Conservation (phyloP, 2,329 filamentous ascomycete genomes). For the Plenodomus tracheiphilus region DNA sequence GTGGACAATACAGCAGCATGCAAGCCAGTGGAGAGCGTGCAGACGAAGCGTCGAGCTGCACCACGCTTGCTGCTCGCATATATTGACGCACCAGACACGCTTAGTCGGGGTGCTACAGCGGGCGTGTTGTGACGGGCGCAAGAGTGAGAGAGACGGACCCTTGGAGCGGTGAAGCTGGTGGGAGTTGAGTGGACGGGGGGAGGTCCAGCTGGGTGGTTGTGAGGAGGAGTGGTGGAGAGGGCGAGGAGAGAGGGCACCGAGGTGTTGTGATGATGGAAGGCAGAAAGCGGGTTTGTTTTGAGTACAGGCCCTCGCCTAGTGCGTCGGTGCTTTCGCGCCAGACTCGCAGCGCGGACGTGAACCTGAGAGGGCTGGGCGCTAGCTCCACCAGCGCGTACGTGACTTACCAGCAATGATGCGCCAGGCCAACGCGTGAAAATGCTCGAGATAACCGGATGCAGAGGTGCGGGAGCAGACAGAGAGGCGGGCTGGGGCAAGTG, state of each 20-base stretch:
- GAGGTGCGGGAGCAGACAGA: not conserved
- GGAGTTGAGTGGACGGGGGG: conserved; percentile 30
- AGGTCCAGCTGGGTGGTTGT: conserved; percentile 39
- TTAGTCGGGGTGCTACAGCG: conserved; percentile 32
- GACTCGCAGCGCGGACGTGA: conserved; percentile 18
- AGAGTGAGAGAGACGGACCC: conserved; percentile 30
- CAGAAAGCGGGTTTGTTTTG: conserved; percentile 43
- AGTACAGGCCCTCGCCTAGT: conserved; percentile 32
- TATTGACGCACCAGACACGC: conserved; percentile 38
- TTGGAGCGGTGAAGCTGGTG: conserved; percentile 24
- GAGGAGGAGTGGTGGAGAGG: conserved; percentile 25
- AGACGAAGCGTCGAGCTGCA: conserved; percentile 24
- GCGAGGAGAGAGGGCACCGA: conserved; percentile 31
- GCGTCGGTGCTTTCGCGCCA: conserved; percentile 27
- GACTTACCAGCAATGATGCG: conserved; percentile 29
- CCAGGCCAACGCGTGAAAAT: conserved; percentile 25
- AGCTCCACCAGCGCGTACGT: conserved; percentile 29
- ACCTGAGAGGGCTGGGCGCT: not conserved
- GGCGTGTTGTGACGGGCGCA: conserved; percentile 37
- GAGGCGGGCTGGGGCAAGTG: conserved; percentile 9
- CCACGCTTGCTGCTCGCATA: conserved; percentile 28
- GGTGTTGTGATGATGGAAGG: conserved; percentile 39
- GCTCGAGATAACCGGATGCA: conserved; percentile 2
- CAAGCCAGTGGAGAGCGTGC: conserved; percentile 20
- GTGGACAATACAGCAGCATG: conserved; percentile 30